Evolutionary conservation across 441 rosid species (phyloP).

Genomic region (Adansonia grandidieri): DNA sequence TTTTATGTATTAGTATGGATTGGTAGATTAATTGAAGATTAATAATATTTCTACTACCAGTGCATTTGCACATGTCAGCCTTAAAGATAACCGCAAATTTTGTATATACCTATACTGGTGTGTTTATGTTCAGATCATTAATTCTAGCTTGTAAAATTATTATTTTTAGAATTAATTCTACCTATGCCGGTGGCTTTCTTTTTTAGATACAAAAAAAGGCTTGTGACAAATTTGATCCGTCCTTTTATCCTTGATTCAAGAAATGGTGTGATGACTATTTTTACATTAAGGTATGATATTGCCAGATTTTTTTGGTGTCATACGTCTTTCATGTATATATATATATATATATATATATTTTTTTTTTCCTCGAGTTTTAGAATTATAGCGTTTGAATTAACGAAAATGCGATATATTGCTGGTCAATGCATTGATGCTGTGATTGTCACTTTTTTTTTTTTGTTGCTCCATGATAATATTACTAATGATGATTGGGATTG

Average conservation of each 20-base stretch:
- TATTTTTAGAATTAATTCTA: not conserved
- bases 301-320: not conserved
- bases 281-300: conserved; percentile 69
- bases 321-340: not conserved
- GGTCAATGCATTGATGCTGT: not conserved
- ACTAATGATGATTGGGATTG: not conserved
- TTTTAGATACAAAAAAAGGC: conserved; percentile 76
- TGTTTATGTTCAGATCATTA: not conserved
- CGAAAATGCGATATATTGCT: not conserved
- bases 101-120: not conserved
- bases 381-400: not conserved
- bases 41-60: not conserved
- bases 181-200: conserved; percentile 5
- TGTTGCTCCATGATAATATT: not conserved
- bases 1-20: not conserved
- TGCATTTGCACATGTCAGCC: conserved; percentile 14
- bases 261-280: conserved; percentile 99
- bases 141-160: not conserved
- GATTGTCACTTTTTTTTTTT: not conserved
- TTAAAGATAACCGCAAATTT: not conserved
- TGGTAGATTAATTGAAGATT: not conserved
- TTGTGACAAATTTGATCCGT: conserved; percentile 88
- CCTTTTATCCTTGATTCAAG: conserved; percentile 88
- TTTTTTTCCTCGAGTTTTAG: not conserved
- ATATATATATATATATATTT: too few species aligned